Evolutionary conservation across 768 basidiomycete genomes (phyloP), one percentile per base, ranked within the genome.

Genomic region (Russula abietina): DNA sequence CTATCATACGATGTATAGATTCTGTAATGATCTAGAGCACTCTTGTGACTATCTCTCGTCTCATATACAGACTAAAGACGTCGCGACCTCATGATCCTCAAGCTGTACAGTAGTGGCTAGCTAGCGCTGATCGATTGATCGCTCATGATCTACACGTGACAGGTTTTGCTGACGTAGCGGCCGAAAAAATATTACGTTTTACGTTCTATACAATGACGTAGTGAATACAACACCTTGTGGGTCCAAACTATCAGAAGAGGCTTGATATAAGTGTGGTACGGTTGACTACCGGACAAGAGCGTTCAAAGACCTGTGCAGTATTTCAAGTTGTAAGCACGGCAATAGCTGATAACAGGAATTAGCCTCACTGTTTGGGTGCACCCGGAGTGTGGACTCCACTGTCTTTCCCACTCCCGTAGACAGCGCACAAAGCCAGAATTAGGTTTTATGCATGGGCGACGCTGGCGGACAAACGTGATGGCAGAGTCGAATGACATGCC

Each of bases 401-500:
- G 64, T 32, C 60, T 56, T 61, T 63, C 67, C 65, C 65, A 68
- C 38, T 68, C 67, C 43, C 61, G 54, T 24, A 68, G 39, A 55
- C 61, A 62, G 65, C 71, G 70, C 22, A 89, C 82, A 69, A 91
- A 91, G 5, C 86, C 88, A n/a, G 85, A 75, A 69, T 91, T 91
- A 17, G 89, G 89, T 70, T 89, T 87, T 64, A 85, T 77, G 69
- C 89, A 91, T 4, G 88, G 82, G 22, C 89, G 81, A 66, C 83
- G 83, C 59, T 80, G 80, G 67, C 82, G 82, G 65, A 88, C 78
- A 65, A 85, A 79, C 0, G 82, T 76, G 59, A 79, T 73, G 0
- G 89, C 88, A 50, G 78, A 75, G 64, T 89, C 86, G 71, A 84
- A 90, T 10, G 86, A 77, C 87, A 90, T 87, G 46, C 81, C 84